phyloP scores from a whole-genome alignment of 805 yeast genomes.

The Peterozyma xylosa region DNA sequence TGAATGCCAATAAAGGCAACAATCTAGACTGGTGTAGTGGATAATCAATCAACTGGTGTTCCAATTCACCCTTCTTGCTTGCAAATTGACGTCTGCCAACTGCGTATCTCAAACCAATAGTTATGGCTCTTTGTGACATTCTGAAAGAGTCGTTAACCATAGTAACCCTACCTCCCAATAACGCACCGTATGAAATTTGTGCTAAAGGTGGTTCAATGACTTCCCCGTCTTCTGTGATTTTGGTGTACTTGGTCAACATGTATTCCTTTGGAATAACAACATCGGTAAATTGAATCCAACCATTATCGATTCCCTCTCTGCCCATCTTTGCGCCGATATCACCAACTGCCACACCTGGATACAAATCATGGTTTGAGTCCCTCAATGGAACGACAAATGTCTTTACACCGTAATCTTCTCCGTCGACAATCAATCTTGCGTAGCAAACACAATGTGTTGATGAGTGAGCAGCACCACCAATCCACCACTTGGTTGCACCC shows the following conservation, averaged over 20 bases:
- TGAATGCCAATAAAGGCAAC: conserved; percentile 74
- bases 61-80: conserved; percentile 33
- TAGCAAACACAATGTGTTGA: conserved; percentile 83
- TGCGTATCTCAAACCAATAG: conserved; percentile 85
- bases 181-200: conserved; percentile 82
- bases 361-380: conserved; percentile 61
- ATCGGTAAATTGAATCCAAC: conserved; percentile 88
- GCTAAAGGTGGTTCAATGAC: conserved; percentile 79
- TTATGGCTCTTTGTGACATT: conserved; percentile 68
- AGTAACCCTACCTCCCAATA: conserved; percentile 80
- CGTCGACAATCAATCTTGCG: conserved; percentile 76
- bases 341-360: conserved; percentile 79
- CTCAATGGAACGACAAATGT: conserved; percentile 88
- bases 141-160: conserved; percentile 86
- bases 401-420: conserved; percentile 86
- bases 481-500: conserved; percentile 98
- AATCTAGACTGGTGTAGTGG: conserved; percentile 85
- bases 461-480: conserved; percentile 95
- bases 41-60: conserved; percentile 75
- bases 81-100: conserved; percentile 85
- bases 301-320: conserved; percentile 91
- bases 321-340: conserved; percentile 97
- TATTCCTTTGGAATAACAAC: conserved; percentile 79
- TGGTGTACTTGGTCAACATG: conserved; percentile 75
- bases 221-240: conserved; percentile 59